Evolutionary conservation across 140 eudicot genomes (phyloP), one percentile per base, ranked within the genome.

Genomic region (Bidens hawaiensis): DNA sequence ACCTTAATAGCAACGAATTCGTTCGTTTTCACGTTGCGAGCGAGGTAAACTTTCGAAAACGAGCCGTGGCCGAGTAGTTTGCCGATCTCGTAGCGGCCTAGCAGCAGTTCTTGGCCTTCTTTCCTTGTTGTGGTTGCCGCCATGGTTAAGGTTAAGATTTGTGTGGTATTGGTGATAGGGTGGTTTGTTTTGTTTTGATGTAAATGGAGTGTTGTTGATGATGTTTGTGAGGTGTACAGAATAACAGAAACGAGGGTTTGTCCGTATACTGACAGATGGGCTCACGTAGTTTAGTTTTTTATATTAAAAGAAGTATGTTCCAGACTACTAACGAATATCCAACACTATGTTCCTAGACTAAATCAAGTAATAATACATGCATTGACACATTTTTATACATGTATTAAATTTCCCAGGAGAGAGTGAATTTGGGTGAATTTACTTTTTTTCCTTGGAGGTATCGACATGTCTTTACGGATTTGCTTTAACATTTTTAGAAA

Each of bases 1-100:
- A 76, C 81, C 38, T 76, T 76, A 46, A 76, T 76, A 16, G 81
- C 81, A 4, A 70, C 76, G 6, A 50, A 62, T 52, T 70, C 77
- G 6, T 64, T 64, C 1, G 76, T 53, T 46, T 63, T 64, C 5
- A 76, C 54, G 57, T 76, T 70, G 5, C 71, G 36, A 8, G 68
- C 77, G 1, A 69, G 45, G 73, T 76, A 76, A 11, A 76, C 81
- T 45, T 76, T 76, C 1, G 73, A 67, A 30, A 76, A 76, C 67
- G 47, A 66, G 17, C 78, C 82, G 55, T 64, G 69, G 25, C 78
- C 82, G 23, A 77, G 75, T 3, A 77, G 67, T 19, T 67, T 72
- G 8, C 78, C 75, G 38, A 65, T 50, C 62, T 77, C 78, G 53
- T 59, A 77, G 1, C 75, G 75, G 55, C 78, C 78, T 1, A 77